Conservation (phyloP, 1,284 basidiomycete species). For the Porodaedalea pini region DNA sequence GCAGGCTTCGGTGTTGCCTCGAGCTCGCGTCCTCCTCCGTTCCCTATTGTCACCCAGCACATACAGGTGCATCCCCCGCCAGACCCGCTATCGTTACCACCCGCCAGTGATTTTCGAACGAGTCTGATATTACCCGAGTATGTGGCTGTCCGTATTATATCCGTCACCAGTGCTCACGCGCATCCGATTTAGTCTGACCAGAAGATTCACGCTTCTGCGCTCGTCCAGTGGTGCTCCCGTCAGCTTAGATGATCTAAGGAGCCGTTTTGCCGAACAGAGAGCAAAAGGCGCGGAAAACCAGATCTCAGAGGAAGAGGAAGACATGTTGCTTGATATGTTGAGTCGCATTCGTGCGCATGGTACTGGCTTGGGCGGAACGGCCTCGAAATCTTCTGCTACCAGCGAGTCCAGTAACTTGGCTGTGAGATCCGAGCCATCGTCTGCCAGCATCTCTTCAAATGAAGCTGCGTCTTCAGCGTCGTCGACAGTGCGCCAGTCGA, state of each 20-base stretch:
- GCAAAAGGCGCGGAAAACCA: slow-evolving; percentile 61
- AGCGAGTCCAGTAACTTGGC: slow-evolving; percentile 4
- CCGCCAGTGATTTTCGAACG: slow-evolving; percentile 72
- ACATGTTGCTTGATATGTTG: slow-evolving; percentile 74
- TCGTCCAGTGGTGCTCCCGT: slow-evolving; percentile 60
- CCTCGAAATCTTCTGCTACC: slow-evolving; percentile 1
- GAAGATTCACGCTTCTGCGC: slow-evolving; percentile 74
- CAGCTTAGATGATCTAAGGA: slow-evolving; percentile 58
- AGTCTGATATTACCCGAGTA: slow-evolving; percentile 80
- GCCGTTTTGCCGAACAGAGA: slow-evolving; percentile 70
- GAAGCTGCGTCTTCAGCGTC: slow-evolving; percentile 13
- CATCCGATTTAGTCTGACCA: slow-evolving; percentile 57
- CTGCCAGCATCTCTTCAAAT: slow-evolving; percentile 6
- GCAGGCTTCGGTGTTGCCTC: slow-evolving; percentile 10
- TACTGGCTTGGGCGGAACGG: not conserved
- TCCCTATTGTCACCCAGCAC: slow-evolving; percentile 28
- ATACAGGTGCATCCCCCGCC: slow-evolving; percentile 30
- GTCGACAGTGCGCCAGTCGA: slow-evolving; percentile 17
- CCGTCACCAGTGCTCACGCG: slow-evolving; percentile 23
- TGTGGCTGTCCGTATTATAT: slow-evolving; percentile 33
- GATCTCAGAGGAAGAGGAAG: slow-evolving; percentile 76
- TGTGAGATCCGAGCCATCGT: slow-evolving; percentile 9
- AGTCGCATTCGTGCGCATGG: slow-evolving; percentile 50
- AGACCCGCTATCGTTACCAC: slow-evolving; percentile 52
- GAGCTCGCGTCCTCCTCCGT: slow-evolving; percentile 24